These are phyloP conservation scores for Solanum sparsipilum DNA, from an alignment of 257 asterid species.

Conservation along the genomic window DNA sequence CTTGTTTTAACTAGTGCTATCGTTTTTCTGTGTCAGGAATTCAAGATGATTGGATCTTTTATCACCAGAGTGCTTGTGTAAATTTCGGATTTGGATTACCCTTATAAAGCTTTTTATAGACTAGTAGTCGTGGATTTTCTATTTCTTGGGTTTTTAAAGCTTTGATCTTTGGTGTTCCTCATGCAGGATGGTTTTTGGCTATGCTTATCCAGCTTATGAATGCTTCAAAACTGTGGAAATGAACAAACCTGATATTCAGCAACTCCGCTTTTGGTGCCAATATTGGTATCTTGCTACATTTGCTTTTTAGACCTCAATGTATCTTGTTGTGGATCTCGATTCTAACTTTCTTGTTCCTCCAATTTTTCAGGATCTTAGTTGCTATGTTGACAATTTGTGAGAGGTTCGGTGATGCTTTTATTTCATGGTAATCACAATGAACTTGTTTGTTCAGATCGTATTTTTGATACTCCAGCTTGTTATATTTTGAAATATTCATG, in stretches of 20 bases:
- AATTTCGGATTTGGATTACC: constrained; percentile 3
- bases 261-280: constrained; percentile 95
- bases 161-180: neutral
- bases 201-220: constrained; percentile 87
- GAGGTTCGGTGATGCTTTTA: constrained; percentile 73
- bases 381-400: constrained; percentile 81
- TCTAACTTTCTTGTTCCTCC: neutral
- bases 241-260: constrained; percentile 85
- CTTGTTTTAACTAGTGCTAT: neutral
- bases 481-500: neutral
- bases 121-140: neutral
- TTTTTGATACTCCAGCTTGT: neutral
- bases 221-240: constrained; percentile 80
- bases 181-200: constrained; percentile 79
- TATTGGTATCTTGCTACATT: constrained; percentile 43
- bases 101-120: neutral
- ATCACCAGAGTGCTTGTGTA: constrained; percentile 81
- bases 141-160: neutral
- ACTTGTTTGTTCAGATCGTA: neutral
- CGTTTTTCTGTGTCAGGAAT: constrained; percentile 34
- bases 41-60: constrained; percentile 84
- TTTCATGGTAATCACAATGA: constrained; percentile 59
- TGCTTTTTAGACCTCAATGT: neutral
- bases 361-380: constrained; percentile 71
- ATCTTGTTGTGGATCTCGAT: constrained; percentile 1